Evolutionary conservation across 2,329 filamentous ascomycete genomes (phyloP).

Genomic region (Claviceps quebecensis): DNA sequence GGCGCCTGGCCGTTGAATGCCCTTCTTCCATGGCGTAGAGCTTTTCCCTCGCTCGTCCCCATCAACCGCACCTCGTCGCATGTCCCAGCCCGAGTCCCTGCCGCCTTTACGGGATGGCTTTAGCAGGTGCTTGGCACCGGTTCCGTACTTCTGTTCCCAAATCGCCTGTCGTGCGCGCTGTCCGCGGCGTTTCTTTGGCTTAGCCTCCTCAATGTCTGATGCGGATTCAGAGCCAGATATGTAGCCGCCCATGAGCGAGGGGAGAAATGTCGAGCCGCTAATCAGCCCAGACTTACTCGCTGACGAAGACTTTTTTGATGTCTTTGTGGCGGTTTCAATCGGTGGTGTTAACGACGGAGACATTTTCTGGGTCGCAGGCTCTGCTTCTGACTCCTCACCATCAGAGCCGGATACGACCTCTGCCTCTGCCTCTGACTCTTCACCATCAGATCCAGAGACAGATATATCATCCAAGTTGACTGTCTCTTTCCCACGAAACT

Average conservation of each 20-base stretch:
- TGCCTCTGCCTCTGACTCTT: conserved; percentile 13
- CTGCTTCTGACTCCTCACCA: conserved; percentile 14
- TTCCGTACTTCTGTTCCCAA: conserved; percentile 68
- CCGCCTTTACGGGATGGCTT: conserved; percentile 21
- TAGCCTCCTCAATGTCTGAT: conserved; percentile 51
- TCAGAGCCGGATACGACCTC: conserved; percentile 14
- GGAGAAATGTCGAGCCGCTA: conserved; percentile 49
- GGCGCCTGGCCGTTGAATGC: conserved; percentile 24
- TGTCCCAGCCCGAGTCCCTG: conserved; percentile 43
- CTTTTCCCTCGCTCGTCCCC: conserved; percentile 19
- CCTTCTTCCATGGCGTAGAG: conserved; percentile 39
- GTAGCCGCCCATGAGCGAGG: conserved; percentile 66
- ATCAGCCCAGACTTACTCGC: conserved; percentile 10
- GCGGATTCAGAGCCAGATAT: conserved; percentile 60
- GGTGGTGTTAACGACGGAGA: conserved; percentile 18
- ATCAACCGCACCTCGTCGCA: conserved; percentile 39
- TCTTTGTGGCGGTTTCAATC: conserved; percentile 10
- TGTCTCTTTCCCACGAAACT: conserved; percentile 20
- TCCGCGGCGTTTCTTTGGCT: conserved; percentile 58
- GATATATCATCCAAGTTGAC: conserved; percentile 27
- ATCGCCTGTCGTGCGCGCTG: conserved; percentile 67
- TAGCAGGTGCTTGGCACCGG: conserved; percentile 52
- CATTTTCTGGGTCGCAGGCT: conserved; percentile 12
- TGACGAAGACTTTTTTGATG: conserved; percentile 5
- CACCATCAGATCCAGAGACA: conserved; percentile 19